Percentiles rank a stretch among this genome's conserved stretches.
These are phyloP conservation scores for Penicillium fuscoglaucum DNA, from an alignment of 2,329 filamentous ascomycete genomes.

Conservation along the genomic window DNA sequence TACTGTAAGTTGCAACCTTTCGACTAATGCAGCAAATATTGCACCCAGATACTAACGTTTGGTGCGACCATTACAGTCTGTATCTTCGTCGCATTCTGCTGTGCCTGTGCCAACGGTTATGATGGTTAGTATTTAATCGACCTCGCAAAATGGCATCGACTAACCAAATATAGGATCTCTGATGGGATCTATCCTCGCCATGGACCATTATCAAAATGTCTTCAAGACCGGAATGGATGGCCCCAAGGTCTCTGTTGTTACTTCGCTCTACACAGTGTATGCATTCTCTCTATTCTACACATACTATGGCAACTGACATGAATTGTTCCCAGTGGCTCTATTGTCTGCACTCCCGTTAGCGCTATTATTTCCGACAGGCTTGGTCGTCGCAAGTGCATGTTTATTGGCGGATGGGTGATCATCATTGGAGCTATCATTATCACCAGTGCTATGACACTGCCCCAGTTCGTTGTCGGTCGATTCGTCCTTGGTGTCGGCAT, in stretches of 20 bases:
- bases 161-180: conserved; percentile 26
- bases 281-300: conserved; percentile 14
- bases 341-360: conserved; percentile 40
- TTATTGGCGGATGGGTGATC: conserved; percentile 47
- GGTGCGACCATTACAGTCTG: conserved; percentile 32
- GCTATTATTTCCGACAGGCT: conserved; percentile 49
- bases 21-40: conserved; percentile 15
- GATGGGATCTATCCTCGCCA: conserved; percentile 34
- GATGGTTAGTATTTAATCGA: conserved; percentile 21
- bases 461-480: conserved; percentile 50
- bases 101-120: conserved; percentile 36
- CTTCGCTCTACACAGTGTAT: conserved; percentile 53
- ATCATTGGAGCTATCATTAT: conserved; percentile 49
- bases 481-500: conserved; percentile 52
- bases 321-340: conserved; percentile 40
- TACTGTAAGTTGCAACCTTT: conserved; percentile 29
- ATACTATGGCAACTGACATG: background rate
- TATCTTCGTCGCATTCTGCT: conserved; percentile 45
- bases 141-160: background rate
- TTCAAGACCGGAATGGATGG: conserved; percentile 45
- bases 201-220: conserved; percentile 38
- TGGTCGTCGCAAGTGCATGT: conserved; percentile 51
- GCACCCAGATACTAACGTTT: background rate
- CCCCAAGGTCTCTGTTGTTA: conserved; percentile 42
- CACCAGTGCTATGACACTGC: conserved; percentile 37